Evolutionary conservation across 495 filamentous ascomycete genomes (phyloP).

Genomic region (Hypoxylon crocopeplum): DNA sequence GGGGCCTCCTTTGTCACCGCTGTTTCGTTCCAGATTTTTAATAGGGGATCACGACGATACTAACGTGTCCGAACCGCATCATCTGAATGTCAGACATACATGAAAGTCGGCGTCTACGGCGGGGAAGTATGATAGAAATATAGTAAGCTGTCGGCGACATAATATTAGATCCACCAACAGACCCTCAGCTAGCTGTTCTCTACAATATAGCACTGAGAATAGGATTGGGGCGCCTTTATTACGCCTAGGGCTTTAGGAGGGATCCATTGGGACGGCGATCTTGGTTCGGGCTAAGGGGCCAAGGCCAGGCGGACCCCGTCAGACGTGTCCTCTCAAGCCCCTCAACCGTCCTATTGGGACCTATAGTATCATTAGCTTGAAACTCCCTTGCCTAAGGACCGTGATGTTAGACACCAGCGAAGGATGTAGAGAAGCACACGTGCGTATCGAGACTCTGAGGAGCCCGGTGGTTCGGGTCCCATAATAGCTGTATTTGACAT

Average conservation of each 20-base stretch:
- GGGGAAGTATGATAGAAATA: background rate
- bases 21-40: background rate
- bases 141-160: constrained; percentile 4
- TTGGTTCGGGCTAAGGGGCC: constrained; percentile 4
- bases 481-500: background rate
- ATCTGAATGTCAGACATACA: background rate
- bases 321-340: background rate
- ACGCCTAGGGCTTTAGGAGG: background rate
- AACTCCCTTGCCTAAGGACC: too few relatives aligned
- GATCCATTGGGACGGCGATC: constrained; percentile 13
- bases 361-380: too few relatives aligned
- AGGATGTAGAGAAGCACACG: background rate
- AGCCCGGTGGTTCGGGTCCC: background rate
- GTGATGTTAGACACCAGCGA: too few relatives aligned
- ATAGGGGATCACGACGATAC: background rate
- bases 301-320: constrained; percentile 1
- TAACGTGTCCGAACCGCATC: background rate
- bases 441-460: background rate
- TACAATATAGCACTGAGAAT: background rate
- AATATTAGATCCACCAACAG: constrained; percentile 1
- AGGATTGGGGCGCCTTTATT: too few relatives aligned
- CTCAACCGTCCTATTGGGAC: constrained; percentile 23
- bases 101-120: constrained; percentile 2
- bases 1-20: background rate
- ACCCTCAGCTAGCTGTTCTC: background rate